A percentile compares a stretch with the other conserved stretches of the same genome.
Evolutionary conservation across 2,329 filamentous ascomycete genomes (phyloP).

Genomic region (Botrytis deweyae): DNA sequence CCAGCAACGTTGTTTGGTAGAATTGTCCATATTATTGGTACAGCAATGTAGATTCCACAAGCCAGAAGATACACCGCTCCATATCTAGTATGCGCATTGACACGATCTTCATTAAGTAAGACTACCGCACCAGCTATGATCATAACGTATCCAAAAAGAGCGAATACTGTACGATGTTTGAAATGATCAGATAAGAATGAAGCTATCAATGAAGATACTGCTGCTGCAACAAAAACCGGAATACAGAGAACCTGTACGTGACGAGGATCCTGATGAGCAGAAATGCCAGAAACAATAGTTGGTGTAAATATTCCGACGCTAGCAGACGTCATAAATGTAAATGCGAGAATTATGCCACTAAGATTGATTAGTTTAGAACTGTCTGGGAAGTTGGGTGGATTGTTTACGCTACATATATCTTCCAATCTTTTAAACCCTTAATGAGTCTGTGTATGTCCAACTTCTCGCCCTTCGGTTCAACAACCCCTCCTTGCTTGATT

Average conservation of each 20-base stretch:
- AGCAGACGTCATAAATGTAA: neutral
- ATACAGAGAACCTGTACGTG: neutral
- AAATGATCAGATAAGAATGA: neutral
- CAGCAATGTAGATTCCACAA: neutral
- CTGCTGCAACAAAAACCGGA: neutral
- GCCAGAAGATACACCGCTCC: neutral
- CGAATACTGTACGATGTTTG: neutral
- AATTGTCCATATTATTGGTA: neutral
- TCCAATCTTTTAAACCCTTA: neutral
- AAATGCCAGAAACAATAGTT: neutral
- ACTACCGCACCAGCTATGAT: neutral
- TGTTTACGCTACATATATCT: neutral
- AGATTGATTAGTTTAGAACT: neutral
- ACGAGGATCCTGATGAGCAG: neutral
- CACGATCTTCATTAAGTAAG: neutral
- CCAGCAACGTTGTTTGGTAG: neutral
- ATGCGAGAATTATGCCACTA: neutral
- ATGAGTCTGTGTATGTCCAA: neutral
- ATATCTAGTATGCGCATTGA: neutral
- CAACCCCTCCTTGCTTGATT: neutral
- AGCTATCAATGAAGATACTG: neutral
- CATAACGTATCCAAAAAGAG: neutral
- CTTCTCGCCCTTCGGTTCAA: neutral
- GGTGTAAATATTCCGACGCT: neutral
- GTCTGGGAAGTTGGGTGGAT: too few species aligned